phyloP scores from a whole-genome alignment of 73 alveolate species.

The Symbiodinium natans region DNA sequence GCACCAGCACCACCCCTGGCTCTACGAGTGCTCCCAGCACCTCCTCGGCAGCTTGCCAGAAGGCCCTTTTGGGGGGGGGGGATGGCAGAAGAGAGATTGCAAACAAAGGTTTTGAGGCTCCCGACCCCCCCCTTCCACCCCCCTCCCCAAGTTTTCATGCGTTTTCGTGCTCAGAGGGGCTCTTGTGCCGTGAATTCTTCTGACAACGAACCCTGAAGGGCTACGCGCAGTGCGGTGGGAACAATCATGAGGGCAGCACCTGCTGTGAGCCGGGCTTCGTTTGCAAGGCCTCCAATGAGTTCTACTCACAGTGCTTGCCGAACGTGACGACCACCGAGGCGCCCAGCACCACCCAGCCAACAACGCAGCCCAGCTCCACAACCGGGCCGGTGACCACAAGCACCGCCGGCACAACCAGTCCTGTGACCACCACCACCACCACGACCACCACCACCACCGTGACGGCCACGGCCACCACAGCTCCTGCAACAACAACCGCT shows the following conservation, averaged over 20 bases:
- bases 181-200: too few relatives aligned
- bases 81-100: too few relatives aligned
- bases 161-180: too few relatives aligned
- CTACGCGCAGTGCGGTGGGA: neutral
- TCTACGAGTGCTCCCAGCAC: neutral
- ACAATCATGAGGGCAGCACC: constrained; percentile 10
- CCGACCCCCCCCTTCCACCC: too few relatives aligned
- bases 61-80: too few relatives aligned
- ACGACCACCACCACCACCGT: neutral
- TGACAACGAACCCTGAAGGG: too few relatives aligned
- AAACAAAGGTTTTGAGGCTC: too few relatives aligned
- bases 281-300: neutral
- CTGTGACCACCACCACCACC: neutral
- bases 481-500: neutral
- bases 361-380: neutral
- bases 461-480: neutral
- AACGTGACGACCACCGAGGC: neutral
- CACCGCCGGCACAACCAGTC: neutral
- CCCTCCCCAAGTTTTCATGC: too few relatives aligned
- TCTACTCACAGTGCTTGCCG: neutral
- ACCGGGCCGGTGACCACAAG: neutral
- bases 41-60: neutral
- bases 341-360: neutral
- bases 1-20: neutral
- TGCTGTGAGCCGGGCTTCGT: neutral